These are phyloP conservation scores for Onygenales sp. DNA, from an alignment of 2,329 filamentous ascomycete genomes.

Conservation along the genomic window DNA sequence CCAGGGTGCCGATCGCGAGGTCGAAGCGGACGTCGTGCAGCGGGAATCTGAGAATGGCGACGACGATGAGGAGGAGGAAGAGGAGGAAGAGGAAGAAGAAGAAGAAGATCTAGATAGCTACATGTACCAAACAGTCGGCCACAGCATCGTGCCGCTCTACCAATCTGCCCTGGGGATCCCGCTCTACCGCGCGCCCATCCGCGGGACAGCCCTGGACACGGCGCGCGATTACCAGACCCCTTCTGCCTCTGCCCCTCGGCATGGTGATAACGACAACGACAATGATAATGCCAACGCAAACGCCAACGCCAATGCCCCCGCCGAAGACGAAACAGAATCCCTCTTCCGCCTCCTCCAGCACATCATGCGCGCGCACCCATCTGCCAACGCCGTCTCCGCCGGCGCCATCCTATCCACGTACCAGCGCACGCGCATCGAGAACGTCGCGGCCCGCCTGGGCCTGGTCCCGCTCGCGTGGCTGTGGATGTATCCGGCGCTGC, in stretches of 20 bases:
- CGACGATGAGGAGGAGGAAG: constrained; percentile 22
- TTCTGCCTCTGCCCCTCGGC: constrained; percentile 3
- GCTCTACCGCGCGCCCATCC: constrained; percentile 70
- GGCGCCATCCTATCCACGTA: constrained; percentile 93
- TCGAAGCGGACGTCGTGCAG: constrained; percentile 30
- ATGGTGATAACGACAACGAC: not conserved
- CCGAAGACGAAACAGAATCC: constrained; percentile 76
- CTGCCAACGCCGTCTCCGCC: constrained; percentile 76
- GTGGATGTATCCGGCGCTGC: constrained; percentile 80
- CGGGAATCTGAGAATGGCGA: constrained; percentile 11
- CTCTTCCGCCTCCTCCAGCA: constrained; percentile 64
- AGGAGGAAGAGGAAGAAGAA: constrained; percentile 23
- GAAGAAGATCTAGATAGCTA: constrained; percentile 79
- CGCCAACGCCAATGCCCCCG: not conserved
- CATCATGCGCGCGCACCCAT: constrained; percentile 60
- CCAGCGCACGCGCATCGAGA: constrained; percentile 91
- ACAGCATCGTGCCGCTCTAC: constrained; percentile 78
- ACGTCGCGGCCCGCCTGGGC: constrained; percentile 73
- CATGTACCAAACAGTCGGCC: constrained; percentile 99
- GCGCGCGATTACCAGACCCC: constrained; percentile 58
- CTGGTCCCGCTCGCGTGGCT: constrained; percentile 76
- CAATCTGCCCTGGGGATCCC: constrained; percentile 68
- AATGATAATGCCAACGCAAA: constrained; percentile 1
- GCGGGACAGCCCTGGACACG: constrained; percentile 60
- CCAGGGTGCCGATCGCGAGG: constrained; percentile 24